Evolutionary conservation across 345 rosid genomes (phyloP).

Genomic region (Theobroma cacao): DNA sequence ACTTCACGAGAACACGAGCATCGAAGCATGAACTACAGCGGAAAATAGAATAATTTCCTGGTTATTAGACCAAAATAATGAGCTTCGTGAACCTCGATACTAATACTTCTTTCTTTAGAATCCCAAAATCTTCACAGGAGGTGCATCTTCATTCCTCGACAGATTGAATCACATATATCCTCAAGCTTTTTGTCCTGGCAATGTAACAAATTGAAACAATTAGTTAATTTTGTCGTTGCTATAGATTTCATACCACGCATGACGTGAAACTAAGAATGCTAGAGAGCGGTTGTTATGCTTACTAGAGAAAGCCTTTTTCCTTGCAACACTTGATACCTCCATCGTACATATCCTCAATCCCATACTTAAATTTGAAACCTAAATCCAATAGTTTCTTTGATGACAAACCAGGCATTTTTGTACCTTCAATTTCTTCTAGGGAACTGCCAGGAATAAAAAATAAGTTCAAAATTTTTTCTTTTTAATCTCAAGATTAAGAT

Average conservation of each 20-base stretch:
- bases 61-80: neutral
- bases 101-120: neutral
- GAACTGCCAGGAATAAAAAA: neutral
- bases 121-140: neutral
- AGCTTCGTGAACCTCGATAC: neutral
- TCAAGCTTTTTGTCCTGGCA: neutral
- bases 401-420: neutral
- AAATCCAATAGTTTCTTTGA: neutral
- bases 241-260: neutral
- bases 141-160: neutral
- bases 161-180: neutral
- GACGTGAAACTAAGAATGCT: neutral
- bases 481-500: neutral
- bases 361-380: neutral
- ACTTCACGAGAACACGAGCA: neutral
- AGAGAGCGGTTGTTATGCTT: neutral
- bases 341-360: neutral
- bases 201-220: neutral
- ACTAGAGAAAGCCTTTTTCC: slow-evolving; percentile 2
- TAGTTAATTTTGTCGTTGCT: neutral
- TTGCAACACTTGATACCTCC: neutral
- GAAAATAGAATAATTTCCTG: neutral
- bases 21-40: neutral
- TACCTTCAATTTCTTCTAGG: neutral
- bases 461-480: neutral